A percentile compares a stretch with the other conserved stretches of the same genome.
phyloP scores from a whole-genome alignment of 495 filamentous ascomycete species.

The Pseudomonodictys pantanalensis region DNA sequence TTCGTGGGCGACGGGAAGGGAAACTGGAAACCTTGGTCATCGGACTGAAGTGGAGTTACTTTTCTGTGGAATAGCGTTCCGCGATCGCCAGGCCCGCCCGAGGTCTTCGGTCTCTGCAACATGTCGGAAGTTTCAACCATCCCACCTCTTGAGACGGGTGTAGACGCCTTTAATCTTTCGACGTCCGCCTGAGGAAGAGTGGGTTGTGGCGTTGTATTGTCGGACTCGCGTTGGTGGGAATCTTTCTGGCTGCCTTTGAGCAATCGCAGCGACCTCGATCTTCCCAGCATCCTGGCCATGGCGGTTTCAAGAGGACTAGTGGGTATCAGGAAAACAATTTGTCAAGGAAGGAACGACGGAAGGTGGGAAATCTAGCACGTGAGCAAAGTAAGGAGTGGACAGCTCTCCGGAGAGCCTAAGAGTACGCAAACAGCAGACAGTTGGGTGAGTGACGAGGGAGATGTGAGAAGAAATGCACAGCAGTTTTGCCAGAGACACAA shows the following conservation, averaged over 20 bases:
- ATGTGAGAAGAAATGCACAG: conserved; percentile 11
- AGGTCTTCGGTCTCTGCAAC: conserved; percentile 30
- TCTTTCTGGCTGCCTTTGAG: conserved; percentile 28
- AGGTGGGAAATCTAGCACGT: conserved; percentile 11
- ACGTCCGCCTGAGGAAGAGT: conserved; percentile 6
- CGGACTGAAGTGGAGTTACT: conserved; percentile 20
- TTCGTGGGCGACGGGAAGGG: conserved; percentile 17
- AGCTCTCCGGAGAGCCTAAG: conserved; percentile 51
- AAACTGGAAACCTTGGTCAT: conserved; percentile 11
- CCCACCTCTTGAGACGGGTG: conserved; percentile 22
- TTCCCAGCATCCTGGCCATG: conserved; percentile 32
- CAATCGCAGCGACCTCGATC: conserved; percentile 31
- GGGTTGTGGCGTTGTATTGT: conserved; percentile 18
- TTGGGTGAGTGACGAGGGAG: conserved; percentile 25
- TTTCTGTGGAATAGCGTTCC: conserved; percentile 33
- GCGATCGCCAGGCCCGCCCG: conserved; percentile 25
- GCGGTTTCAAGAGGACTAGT: conserved; percentile 32
- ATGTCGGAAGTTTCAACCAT: conserved; percentile 25
- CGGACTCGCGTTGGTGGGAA: conserved; percentile 24
- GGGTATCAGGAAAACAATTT: conserved; percentile 22
- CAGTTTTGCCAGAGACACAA: not conserved
- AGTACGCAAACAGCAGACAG: conserved; percentile 25
- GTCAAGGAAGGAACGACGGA: conserved; percentile 24
- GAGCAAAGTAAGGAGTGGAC: conserved; percentile 46
- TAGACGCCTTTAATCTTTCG: conserved; percentile 31